phyloP scores from a whole-genome alignment of 176 grass and related monocot genomes.

The Saccharum spontaneum region DNA sequence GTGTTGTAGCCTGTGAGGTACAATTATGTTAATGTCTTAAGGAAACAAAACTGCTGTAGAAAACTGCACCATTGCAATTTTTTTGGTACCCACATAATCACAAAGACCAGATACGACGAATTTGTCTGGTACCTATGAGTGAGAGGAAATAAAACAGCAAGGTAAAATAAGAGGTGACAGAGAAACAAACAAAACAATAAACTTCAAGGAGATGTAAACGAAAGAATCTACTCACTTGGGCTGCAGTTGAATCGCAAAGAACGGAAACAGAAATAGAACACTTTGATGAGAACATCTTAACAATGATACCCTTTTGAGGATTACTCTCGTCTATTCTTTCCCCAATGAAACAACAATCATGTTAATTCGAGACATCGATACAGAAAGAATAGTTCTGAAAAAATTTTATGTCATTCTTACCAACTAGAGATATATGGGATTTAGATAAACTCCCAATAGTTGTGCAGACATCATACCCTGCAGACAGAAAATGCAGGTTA shows the following conservation, averaged over 20 bases:
- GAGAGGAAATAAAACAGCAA: slow-evolving; percentile 11
- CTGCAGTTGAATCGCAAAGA: slow-evolving; percentile 65
- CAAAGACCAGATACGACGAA: slow-evolving; percentile 68
- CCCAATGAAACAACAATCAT: slow-evolving; percentile 24
- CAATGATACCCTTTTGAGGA: slow-evolving; percentile 74
- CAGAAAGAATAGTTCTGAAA: slow-evolving; percentile 16
- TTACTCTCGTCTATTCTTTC: slow-evolving; percentile 60
- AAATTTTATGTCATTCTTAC: slow-evolving; percentile 33
- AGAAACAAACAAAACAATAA: slow-evolving; percentile 31
- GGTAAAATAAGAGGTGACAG: not conserved
- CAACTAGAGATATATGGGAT: slow-evolving; percentile 67
- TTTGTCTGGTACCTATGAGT: slow-evolving; percentile 54
- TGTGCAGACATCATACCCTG: slow-evolving; percentile 92
- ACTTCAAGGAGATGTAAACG: slow-evolving; percentile 23
- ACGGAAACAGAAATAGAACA: slow-evolving; percentile 85
- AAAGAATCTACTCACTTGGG: slow-evolving; percentile 56
- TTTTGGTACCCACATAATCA: slow-evolving; percentile 71
- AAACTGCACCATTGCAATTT: slow-evolving; percentile 17
- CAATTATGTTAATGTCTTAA: slow-evolving; percentile 30
- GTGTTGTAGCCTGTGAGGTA: slow-evolving; percentile 53
- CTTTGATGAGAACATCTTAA: slow-evolving; percentile 72
- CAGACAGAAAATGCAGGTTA: slow-evolving; percentile 24
- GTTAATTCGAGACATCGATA: slow-evolving; percentile 11
- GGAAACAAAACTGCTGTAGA: slow-evolving; percentile 4
- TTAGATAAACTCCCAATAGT: slow-evolving; percentile 54